Conservation (phyloP, 179 eudicot species). For the Silene coronaria region DNA sequence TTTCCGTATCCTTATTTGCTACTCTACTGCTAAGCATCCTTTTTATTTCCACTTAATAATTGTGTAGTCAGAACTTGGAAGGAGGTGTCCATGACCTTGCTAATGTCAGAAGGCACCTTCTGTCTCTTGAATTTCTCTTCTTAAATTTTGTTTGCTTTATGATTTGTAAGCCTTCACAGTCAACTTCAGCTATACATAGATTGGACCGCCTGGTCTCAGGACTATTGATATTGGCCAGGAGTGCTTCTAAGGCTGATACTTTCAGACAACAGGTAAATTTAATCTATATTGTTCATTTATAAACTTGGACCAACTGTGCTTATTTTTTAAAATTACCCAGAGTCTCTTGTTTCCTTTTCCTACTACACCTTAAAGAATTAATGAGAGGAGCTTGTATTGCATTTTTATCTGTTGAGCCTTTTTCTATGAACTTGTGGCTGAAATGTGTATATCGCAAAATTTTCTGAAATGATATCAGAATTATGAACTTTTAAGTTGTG, state of each 20-base stretch:
- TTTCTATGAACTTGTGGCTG: not conserved
- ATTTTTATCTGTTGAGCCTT: not conserved
- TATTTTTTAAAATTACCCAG: not conserved
- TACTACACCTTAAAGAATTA: not conserved
- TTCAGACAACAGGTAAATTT: slow-evolving; percentile 71
- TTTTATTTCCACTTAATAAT: slow-evolving; percentile 6
- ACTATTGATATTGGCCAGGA: slow-evolving; percentile 75
- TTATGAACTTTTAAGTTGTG: too few species aligned
- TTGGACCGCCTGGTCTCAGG: slow-evolving; percentile 96
- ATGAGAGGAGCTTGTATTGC: not conserved
- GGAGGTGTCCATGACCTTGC: not conserved
- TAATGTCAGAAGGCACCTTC: not conserved
- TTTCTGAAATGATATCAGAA: not conserved
- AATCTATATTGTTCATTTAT: not conserved
- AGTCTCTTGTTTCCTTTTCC: not conserved
- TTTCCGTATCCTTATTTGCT: slow-evolving; percentile 68
- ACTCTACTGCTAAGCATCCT: not conserved
- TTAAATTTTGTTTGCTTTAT: slow-evolving; percentile 3
- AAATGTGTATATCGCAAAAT: not conserved
- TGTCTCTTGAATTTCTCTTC: slow-evolving; percentile 7
- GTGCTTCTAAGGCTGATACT: slow-evolving; percentile 56
- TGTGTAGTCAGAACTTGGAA: not conserved
- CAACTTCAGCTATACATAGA: slow-evolving; percentile 68
- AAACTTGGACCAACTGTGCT: not conserved
- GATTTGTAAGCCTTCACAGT: slow-evolving; percentile 38